A percentile compares a stretch with the other conserved stretches of the same genome.
Conservation (phyloP, 306 rosid genomes). For the Ormosia emarginata region DNA sequence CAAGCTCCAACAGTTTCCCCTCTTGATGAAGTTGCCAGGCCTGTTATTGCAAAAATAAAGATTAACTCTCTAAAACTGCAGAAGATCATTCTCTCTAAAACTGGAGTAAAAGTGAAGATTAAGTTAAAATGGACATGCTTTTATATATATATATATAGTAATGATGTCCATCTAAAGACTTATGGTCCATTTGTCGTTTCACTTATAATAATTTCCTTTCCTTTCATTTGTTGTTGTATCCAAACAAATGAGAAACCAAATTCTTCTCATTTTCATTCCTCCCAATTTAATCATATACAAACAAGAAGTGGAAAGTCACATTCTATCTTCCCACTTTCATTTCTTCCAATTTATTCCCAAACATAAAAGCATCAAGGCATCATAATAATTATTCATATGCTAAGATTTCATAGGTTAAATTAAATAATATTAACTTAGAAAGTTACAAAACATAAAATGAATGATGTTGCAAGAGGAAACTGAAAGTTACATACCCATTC, state of each 20-base stretch:
- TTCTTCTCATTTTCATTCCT: neutral
- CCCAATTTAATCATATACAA: neutral
- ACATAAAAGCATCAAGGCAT: neutral
- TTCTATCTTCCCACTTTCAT: neutral
- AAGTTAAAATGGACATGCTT: neutral
- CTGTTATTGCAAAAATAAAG: slow-evolving; percentile 33
- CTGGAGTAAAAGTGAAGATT: neutral
- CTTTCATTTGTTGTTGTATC: neutral
- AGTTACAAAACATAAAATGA: neutral
- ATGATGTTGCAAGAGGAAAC: neutral
- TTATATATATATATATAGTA: neutral
- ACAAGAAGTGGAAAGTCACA: neutral
- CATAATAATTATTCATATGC: neutral
- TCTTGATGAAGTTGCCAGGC: slow-evolving; percentile 92
- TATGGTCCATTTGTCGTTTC: neutral
- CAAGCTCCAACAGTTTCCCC: slow-evolving; percentile 69
- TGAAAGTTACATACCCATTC: slow-evolving; percentile 60
- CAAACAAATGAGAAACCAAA: neutral
- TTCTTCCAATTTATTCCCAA: neutral
- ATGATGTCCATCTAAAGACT: neutral
- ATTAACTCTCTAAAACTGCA: neutral
- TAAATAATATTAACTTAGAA: neutral
- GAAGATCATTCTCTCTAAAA: neutral
- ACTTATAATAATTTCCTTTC: neutral
- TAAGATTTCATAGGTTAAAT: neutral